Conservation (phyloP, 2,329 filamentous ascomycete genomes). For the Fusarium euwallaceae region DNA sequence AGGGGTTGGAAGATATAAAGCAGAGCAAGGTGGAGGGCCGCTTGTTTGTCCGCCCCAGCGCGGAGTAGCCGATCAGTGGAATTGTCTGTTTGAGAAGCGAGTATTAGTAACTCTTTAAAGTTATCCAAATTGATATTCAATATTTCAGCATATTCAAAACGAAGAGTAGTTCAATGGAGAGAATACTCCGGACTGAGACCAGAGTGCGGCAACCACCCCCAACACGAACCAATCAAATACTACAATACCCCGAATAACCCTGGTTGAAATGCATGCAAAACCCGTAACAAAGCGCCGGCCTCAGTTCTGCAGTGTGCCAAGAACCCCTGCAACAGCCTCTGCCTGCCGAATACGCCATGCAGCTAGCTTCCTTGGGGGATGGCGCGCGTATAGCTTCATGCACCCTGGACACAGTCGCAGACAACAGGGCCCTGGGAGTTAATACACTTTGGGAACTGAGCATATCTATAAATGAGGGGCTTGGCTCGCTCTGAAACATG, state of each 20-base stretch:
- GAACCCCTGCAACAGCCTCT: background rate
- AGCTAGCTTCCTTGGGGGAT: background rate
- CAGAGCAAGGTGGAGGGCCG: constrained; percentile 10
- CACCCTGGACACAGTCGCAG: background rate
- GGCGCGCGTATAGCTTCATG: background rate
- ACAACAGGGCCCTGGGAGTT: background rate
- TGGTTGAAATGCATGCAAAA: background rate
- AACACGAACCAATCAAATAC: background rate
- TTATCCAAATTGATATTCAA: background rate
- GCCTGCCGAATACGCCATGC: background rate
- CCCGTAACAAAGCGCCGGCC: background rate
- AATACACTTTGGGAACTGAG: background rate
- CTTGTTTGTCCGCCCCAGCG: constrained; percentile 13
- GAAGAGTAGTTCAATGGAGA: background rate
- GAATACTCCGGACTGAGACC: background rate
- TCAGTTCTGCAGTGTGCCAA: background rate
- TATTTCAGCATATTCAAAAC: background rate
- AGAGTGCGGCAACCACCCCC: background rate
- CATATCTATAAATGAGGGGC: background rate
- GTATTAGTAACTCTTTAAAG: background rate
- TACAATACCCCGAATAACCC: background rate
- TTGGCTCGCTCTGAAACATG: background rate
- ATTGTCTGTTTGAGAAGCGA: background rate
- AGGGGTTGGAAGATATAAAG: constrained; percentile 15
- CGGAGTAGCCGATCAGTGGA: background rate